Percentiles rank a stretch among this genome's conserved stretches.
phyloP scores from a whole-genome alignment of 2,329 filamentous ascomycete genomes.

The Ascochyta lentis region DNA sequence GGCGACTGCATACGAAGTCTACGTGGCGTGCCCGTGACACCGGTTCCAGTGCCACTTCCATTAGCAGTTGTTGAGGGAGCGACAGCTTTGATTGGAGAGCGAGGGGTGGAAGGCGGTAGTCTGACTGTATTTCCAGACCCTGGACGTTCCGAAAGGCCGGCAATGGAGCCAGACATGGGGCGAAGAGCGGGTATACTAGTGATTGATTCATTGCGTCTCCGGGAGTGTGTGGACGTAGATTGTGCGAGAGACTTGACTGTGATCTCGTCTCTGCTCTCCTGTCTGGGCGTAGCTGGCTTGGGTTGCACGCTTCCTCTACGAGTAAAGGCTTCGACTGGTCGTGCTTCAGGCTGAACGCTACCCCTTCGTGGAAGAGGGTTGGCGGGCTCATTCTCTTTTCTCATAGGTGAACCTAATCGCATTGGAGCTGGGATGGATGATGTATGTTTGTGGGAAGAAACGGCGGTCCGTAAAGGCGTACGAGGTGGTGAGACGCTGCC shows the following conservation, averaged over 20 bases:
- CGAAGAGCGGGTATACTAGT: constrained; percentile 59
- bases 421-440: constrained; percentile 49
- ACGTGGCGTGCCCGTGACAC: constrained; percentile 31
- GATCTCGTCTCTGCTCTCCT: constrained; percentile 43
- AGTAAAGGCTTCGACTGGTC: constrained; percentile 7
- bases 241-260: constrained; percentile 47
- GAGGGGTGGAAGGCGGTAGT: constrained; percentile 58
- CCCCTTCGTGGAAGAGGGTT: constrained; percentile 18
- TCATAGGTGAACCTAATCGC: constrained; percentile 54
- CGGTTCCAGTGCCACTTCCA: constrained; percentile 10
- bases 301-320: constrained; percentile 36
- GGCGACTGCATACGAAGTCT: constrained; percentile 63
- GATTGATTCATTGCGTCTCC: constrained; percentile 53
- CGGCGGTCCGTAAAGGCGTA: constrained; percentile 42
- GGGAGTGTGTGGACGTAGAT: constrained; percentile 38
- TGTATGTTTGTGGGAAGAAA: constrained; percentile 48
- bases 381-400: constrained; percentile 53
- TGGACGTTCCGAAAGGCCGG: constrained; percentile 58
- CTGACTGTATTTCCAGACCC: constrained; percentile 63
- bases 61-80: neutral
- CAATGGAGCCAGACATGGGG: constrained; percentile 45
- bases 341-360: constrained; percentile 10
- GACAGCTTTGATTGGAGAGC: constrained; percentile 38
- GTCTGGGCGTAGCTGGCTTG: constrained; percentile 28
- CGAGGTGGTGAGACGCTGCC: constrained; percentile 40